Evolutionary conservation across 2,329 filamentous ascomycete genomes (phyloP), one percentile per base, ranked within the genome.

Genomic region (Fusarium illudens): DNA sequence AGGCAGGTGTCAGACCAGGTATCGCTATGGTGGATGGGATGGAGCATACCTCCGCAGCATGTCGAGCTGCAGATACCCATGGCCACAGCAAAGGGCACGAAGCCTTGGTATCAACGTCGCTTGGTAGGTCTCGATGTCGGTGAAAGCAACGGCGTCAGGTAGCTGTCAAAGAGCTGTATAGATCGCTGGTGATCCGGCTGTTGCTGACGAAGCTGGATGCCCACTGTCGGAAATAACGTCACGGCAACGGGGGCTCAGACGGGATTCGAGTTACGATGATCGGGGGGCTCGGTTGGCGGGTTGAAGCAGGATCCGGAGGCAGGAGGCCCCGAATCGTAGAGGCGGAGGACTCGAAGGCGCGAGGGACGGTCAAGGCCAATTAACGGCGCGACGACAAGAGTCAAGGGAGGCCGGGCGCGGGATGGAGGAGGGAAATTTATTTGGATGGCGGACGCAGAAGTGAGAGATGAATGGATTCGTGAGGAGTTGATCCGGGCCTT

Each of bases 51-150:
- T 77, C 85, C 86, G 79, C 87, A 90, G 81, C 87, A 90, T 54
- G 78, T 72, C 71, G 86, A 87, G 69, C 86, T 87, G 79, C 83
- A 84, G 80, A 85, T 86, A 81, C 83, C 88, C 88, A 90, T 90
- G 79, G 81, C 75, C 72, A 61, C 55, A 63, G 68, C 60, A 67
- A 68, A 70, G 58, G 54, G 63, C 55, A 71, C 61, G 51, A 34
- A 37, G 64, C 32, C 54, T 62, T 54, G 36, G 50, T 65, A 44
- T 61, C 55, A 48, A 39, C 48, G 61, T 58, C 62, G 42, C 48
- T 60, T 56, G 46, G 27, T 55, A 20, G 52, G 34, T 54, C 48
- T 56, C 51, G 59, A 53, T 74, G 30, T 51, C 56, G 58, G 54
- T 46, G 48, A 57, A 17, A 46, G 50, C 29, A 32, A 53, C 42